Base-by-base conservation (phyloP, 2,329 filamentous ascomycete genomes). In the Epichloe gansuensis region DNA sequence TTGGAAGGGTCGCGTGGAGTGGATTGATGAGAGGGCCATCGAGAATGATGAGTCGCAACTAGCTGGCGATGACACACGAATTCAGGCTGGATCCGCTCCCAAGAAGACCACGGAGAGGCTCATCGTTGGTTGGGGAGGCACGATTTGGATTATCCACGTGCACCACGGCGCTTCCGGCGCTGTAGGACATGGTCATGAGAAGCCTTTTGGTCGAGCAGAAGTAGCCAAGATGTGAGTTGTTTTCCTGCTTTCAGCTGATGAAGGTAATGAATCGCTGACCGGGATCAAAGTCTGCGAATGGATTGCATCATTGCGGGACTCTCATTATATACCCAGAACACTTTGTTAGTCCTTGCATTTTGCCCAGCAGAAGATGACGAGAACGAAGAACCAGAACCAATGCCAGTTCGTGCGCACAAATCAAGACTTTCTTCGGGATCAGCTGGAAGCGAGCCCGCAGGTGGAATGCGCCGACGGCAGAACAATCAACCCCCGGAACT, bases 231-330 rank as follows among this genome's bases (percentile, higher is more conserved):
- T 91, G 87, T 94, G 66, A 77, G 87, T 77, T 15, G 34, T 12
- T 31, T 31, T 17, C 36, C 15, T 12, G 4, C 23, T 23, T 31
- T 39, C n/a, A 31, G 38, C 4, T 27, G 34, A 5, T n/a, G 3
- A 9, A 6, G 15, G 23, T 44, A 13, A 49, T 45, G 36, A 34
- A 8, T 9, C 31, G 38, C 49, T 51, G 39, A 35, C 39, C 4
- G 39, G n/a, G 2, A 15, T 7, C 27, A 17, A 58, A 90, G 85
- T 69, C 80, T 97, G 69, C 87, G 89, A 63, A 95, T 93, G 70
- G 93, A 98, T 72, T 97, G 93, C 74, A 89, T 95, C 67, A 89
- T 98, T 74, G 95, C 93, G 65, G 93, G 93, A 62, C 85, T 98
- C 68, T 94, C 91, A 58, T 77, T 98, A 69, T 97, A 96, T 81